phyloP scores from a whole-genome alignment of 768 basidiomycete species.

The Ephemerocybe angulata region DNA sequence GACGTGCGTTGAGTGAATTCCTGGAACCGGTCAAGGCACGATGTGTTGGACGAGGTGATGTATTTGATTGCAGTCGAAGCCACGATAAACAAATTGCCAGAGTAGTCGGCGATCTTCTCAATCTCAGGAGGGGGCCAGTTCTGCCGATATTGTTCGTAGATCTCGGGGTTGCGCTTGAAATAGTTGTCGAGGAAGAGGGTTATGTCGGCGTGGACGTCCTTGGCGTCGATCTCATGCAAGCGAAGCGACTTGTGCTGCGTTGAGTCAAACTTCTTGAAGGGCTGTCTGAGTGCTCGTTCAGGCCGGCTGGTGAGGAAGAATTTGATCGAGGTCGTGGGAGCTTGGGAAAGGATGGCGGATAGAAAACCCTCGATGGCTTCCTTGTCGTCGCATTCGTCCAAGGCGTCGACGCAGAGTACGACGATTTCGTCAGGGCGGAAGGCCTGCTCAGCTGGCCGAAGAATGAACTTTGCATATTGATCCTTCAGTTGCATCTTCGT shows the following conservation, averaged over 20 bases:
- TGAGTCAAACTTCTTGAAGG: constrained; percentile 5
- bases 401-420: constrained; percentile 20
- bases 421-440: background rate
- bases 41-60: background rate
- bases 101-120: background rate
- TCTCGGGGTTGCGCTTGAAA: background rate
- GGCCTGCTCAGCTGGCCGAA: background rate
- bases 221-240: constrained; percentile 7
- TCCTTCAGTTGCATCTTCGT: constrained; percentile 2
- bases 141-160: background rate
- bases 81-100: background rate
- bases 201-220: constrained; percentile 6
- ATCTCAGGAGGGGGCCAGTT: background rate
- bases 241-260: background rate
- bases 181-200: background rate
- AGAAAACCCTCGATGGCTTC: constrained; percentile 16
- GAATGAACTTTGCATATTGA: background rate
- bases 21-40: background rate
- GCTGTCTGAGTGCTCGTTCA: constrained; percentile 10
- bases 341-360: constrained; percentile 5
- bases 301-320: constrained; percentile 21
- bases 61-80: background rate
- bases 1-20: background rate
- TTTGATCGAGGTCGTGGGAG: constrained; percentile 13
- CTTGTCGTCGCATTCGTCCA: constrained; percentile 16